Evolutionary conservation across 2,329 filamentous ascomycete species (phyloP).

Genomic region (Amauroascus niger): DNA sequence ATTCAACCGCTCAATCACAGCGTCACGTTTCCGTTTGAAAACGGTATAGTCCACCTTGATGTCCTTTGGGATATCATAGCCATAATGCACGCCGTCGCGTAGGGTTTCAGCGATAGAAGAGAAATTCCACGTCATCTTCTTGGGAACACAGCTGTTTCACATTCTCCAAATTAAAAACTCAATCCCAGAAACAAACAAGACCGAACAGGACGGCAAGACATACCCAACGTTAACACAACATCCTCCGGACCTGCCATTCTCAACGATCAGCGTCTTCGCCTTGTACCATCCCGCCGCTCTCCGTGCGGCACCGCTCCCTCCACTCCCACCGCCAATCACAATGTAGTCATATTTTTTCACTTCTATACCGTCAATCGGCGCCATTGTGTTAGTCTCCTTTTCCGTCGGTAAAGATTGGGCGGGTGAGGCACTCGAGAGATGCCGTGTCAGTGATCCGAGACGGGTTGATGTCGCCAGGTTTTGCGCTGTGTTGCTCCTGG

Average conservation of each 20-base stretch:
- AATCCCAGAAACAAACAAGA: not conserved
- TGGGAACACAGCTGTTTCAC: conserved; percentile 41
- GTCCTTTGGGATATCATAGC: conserved; percentile 38
- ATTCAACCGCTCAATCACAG: conserved; percentile 38
- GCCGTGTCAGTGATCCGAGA: conserved; percentile 34
- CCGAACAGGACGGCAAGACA: conserved; percentile 16
- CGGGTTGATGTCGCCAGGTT: conserved; percentile 21
- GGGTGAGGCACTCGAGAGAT: conserved; percentile 30
- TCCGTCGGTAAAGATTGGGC: not conserved
- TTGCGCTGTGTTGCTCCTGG: not conserved
- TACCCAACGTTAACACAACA: conserved; percentile 48
- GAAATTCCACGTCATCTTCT: conserved; percentile 47
- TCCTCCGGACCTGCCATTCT: conserved; percentile 41
- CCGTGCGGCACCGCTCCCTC: conserved; percentile 42
- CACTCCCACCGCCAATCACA: conserved; percentile 46
- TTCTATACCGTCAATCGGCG: conserved; percentile 29
- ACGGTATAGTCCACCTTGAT: conserved; percentile 37
- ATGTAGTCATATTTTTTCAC: conserved; percentile 46
- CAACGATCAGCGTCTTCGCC: conserved; percentile 43
- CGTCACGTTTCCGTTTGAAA: conserved; percentile 43
- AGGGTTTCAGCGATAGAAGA: conserved; percentile 42
- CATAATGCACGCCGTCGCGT: conserved; percentile 39
- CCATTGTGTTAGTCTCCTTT: conserved; percentile 25
- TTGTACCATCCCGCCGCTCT: conserved; percentile 45
- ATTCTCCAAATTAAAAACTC: not conserved